Conservation (phyloP, 306 rosid species). For the Prunus dulcis region DNA sequence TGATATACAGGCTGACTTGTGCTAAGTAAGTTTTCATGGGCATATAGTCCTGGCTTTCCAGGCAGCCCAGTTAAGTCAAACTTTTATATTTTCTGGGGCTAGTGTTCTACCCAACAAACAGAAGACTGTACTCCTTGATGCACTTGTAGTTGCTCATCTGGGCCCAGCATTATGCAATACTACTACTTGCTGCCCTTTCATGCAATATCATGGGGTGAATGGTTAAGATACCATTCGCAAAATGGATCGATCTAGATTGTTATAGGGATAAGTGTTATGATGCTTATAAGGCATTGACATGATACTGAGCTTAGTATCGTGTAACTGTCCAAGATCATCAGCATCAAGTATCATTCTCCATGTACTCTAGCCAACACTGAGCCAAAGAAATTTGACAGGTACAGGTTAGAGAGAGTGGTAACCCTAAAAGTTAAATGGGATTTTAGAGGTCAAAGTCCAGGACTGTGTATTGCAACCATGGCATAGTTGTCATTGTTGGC, state of each 20-base stretch:
- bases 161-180: neutral
- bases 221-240: neutral
- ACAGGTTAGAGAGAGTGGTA: neutral
- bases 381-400: neutral
- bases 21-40: too few species aligned
- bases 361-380: neutral
- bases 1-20: neutral
- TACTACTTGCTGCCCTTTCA: neutral
- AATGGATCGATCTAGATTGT: neutral
- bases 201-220: neutral
- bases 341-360: neutral
- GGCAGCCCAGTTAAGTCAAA: neutral
- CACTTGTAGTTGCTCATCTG: neutral
- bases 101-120: neutral
- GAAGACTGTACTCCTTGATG: neutral
- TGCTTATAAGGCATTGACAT: neutral
- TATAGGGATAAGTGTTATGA: neutral
- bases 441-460: neutral
- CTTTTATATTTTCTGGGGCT: neutral
- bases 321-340: neutral
- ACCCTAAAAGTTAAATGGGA: neutral
- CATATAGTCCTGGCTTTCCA: neutral
- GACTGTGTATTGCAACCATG: neutral
- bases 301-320: neutral
- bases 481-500: neutral